A percentile compares a stretch with the other conserved stretches of the same genome.
phyloP scores from a whole-genome alignment of 768 basidiomycete genomes.

The Podaxis carcinomalis region DNA sequence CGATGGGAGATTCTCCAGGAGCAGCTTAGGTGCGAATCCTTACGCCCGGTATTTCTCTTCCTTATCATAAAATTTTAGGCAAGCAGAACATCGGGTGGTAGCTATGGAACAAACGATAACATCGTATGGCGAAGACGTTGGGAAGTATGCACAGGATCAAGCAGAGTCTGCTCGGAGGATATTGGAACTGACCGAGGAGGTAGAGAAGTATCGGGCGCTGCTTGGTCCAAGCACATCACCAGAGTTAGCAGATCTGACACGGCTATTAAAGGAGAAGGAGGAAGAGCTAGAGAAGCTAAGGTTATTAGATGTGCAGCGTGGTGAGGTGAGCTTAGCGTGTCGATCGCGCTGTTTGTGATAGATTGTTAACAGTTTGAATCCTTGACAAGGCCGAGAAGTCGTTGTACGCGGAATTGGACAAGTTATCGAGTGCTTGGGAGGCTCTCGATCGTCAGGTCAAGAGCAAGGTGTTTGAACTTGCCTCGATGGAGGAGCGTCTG shows the following conservation, averaged over 20 bases:
- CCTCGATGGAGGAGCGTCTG: conserved; percentile 67
- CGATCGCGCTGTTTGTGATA: background rate
- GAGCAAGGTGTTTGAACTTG: conserved; percentile 83
- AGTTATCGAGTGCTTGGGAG: conserved; percentile 85
- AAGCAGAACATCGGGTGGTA: conserved; percentile 42
- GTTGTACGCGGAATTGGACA: conserved; percentile 81
- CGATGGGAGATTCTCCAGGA: conserved; percentile 49
- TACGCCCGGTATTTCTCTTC: conserved; percentile 13
- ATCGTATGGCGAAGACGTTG: conserved; percentile 43
- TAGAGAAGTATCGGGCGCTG: conserved; percentile 58
- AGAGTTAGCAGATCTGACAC: conserved; percentile 48
- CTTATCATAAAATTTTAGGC: conserved; percentile 29
- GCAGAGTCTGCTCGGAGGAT: conserved; percentile 48
- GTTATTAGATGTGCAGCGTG: conserved; percentile 60
- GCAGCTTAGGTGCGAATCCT: conserved; percentile 47
- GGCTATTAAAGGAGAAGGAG: conserved; percentile 62
- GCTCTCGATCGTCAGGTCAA: conserved; percentile 73
- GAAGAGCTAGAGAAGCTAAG: conserved; percentile 59
- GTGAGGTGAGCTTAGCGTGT: conserved; percentile 41
- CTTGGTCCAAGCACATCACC: conserved; percentile 51
- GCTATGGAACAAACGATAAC: conserved; percentile 52
- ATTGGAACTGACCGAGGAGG: conserved; percentile 36
- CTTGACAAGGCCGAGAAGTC: conserved; percentile 59
- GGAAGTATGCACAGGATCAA: conserved; percentile 44
- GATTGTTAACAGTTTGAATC: background rate